phyloP scores from a whole-genome alignment of 441 rosid genomes.

The Sinapis alba region DNA sequence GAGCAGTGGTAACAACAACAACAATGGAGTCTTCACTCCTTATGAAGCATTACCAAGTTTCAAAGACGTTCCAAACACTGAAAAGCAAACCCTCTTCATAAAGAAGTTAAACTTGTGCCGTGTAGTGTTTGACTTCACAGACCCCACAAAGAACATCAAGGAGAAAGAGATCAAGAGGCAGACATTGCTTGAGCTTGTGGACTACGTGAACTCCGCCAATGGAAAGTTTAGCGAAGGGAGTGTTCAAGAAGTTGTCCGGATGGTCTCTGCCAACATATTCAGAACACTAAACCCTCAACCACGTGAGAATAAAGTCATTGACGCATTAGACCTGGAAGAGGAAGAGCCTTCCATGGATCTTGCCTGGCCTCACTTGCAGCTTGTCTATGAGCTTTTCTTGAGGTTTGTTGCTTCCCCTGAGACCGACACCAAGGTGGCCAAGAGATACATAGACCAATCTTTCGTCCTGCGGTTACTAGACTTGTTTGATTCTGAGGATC shows the following conservation, averaged over 20 bases:
- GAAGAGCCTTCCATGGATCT: conserved; percentile 80
- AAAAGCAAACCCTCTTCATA: conserved; percentile 58
- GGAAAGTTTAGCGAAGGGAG: conserved; percentile 63
- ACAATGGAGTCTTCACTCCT: conserved; percentile 52
- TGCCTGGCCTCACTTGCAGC: conserved; percentile 85
- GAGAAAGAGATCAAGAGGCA: conserved; percentile 78
- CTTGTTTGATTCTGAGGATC: conserved; percentile 78
- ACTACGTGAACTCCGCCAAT: conserved; percentile 59
- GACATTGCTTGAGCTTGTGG: conserved; percentile 70
- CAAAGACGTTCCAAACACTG: conserved; percentile 64
- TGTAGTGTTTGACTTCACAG: conserved; percentile 62
- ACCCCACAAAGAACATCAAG: conserved; percentile 61
- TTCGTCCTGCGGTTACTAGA: conserved; percentile 63
- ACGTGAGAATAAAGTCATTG: conserved; percentile 58
- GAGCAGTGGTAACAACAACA: conserved; percentile 42
- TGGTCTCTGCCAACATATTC: conserved; percentile 67
- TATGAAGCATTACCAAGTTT: conserved; percentile 67
- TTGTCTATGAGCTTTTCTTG: conserved; percentile 68
- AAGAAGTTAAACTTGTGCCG: conserved; percentile 63
- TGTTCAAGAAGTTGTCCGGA: conserved; percentile 57
- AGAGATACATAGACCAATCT: conserved; percentile 61
- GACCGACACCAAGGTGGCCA: conserved; percentile 70
- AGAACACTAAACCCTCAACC: conserved; percentile 63
- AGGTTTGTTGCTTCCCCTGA: conserved; percentile 76
- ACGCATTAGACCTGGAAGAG: conserved; percentile 75